Evolutionary conservation across 768 basidiomycete species (phyloP).

Genomic region (Termitomyces sp.): DNA sequence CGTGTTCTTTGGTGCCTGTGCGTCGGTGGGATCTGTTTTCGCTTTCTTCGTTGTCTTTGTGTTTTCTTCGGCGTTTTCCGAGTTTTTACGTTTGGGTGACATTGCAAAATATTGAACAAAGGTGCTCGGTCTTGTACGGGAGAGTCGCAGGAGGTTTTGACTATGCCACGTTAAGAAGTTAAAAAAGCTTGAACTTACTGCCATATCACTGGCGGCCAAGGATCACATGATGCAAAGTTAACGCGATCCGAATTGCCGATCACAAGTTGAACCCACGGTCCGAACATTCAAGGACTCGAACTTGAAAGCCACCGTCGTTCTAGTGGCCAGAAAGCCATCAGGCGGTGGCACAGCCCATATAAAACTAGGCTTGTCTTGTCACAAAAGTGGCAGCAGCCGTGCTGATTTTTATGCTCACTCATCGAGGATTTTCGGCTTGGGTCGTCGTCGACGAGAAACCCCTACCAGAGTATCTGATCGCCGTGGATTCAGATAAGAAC

Average conservation of each 20-base stretch:
- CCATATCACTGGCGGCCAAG: too few relatives aligned
- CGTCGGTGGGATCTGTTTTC: conserved; percentile 8
- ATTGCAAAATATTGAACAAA: conserved; percentile 1
- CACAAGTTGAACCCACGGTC: conserved; percentile 3
- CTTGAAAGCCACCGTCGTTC: background rate
- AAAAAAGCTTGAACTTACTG: too few relatives aligned
- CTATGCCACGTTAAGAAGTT: background rate
- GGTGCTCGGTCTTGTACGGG: background rate
- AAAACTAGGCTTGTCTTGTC: background rate
- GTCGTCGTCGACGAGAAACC: conserved; percentile 47
- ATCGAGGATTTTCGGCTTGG: conserved; percentile 69
- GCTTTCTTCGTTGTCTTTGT: conserved; percentile 18
- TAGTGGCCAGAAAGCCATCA: background rate
- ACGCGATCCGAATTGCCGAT: conserved; percentile 11
- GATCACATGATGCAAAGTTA: conserved; percentile 7
- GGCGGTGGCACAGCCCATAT: conserved; percentile 1
- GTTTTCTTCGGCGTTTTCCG: conserved; percentile 24
- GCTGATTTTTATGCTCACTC: conserved; percentile 39
- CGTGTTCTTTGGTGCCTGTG: conserved; percentile 27
- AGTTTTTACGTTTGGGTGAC: conserved; percentile 15
- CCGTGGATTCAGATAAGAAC: conserved; percentile 38
- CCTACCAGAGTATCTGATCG: conserved; percentile 54
- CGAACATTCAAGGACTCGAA: background rate
- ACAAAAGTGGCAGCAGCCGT: background rate
- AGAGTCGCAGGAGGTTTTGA: background rate